phyloP scores from a whole-genome alignment of 2,329 filamentous ascomycete species.

The Bipolaris victoriae region DNA sequence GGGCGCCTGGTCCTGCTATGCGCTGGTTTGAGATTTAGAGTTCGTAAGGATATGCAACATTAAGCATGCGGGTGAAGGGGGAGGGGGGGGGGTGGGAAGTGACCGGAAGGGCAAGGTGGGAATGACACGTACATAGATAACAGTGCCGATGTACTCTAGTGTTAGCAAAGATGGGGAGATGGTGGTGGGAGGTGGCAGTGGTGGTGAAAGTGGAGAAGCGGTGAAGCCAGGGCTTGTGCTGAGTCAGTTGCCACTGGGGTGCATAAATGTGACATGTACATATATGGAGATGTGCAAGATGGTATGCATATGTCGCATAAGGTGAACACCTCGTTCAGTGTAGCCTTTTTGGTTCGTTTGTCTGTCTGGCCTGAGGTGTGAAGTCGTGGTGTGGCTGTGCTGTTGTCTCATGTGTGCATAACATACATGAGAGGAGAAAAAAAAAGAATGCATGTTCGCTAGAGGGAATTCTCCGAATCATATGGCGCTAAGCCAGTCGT shows the following conservation, averaged over 20 bases:
- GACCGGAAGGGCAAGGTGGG: background rate
- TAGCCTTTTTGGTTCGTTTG: too few relatives aligned
- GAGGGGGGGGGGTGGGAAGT: background rate
- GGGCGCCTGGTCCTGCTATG: background rate
- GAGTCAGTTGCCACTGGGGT: background rate
- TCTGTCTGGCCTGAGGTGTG: too few relatives aligned
- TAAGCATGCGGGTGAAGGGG: background rate
- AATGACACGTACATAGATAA: background rate
- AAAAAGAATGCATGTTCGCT: too few relatives aligned
- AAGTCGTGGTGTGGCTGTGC: too few relatives aligned
- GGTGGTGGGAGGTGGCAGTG: background rate
- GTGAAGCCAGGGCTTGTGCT: background rate
- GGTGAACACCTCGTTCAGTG: too few relatives aligned
- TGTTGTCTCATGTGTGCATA: too few relatives aligned
- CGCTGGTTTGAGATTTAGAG: background rate
- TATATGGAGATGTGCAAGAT: background rate
- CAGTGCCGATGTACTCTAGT: background rate
- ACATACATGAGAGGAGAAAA: too few relatives aligned
- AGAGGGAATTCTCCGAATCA: too few relatives aligned
- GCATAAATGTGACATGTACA: background rate
- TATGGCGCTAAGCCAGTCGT: too few relatives aligned
- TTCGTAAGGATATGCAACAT: background rate
- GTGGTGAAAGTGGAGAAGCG: background rate
- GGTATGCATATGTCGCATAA: background rate
- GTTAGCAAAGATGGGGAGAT: background rate